Evolutionary conservation across 371 early-diverging fungal genomes (phyloP).

Genomic region (Chytridiales sp.): DNA sequence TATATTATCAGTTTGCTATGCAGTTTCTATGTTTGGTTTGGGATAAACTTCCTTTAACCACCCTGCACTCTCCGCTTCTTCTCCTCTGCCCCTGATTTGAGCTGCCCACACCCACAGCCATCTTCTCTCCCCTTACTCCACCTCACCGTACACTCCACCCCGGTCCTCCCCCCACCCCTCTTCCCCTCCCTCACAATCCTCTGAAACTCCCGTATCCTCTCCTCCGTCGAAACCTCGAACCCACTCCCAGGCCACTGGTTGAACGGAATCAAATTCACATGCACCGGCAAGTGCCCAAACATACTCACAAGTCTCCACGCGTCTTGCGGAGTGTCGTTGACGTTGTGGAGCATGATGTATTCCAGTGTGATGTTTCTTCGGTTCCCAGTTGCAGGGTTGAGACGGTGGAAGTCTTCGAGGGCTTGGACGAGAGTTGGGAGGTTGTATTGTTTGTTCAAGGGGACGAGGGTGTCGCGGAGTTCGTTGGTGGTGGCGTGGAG

Average conservation of each 20-base stretch:
- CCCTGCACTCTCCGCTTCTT: too few species aligned
- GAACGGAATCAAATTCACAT: constrained; percentile 77
- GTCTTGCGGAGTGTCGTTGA: constrained; percentile 73
- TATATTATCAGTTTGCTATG: too few species aligned
- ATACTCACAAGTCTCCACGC: constrained; percentile 66
- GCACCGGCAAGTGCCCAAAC: constrained; percentile 66
- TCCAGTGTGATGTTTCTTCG: constrained; percentile 40
- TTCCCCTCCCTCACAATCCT: constrained; percentile 11
- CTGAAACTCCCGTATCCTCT: constrained; percentile 27
- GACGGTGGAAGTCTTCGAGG: constrained; percentile 55
- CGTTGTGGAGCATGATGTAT: constrained; percentile 81
- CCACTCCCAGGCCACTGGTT: constrained; percentile 43
- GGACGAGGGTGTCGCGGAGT: constrained; percentile 75
- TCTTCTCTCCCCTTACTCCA: too few species aligned
- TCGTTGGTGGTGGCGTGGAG: constrained; percentile 80
- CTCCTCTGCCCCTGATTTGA: too few species aligned
- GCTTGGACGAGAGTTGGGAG: constrained; percentile 66
- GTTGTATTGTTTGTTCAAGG: constrained; percentile 80
- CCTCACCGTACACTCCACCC: too few species aligned
- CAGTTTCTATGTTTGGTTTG: too few species aligned
- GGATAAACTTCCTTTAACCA: too few species aligned
- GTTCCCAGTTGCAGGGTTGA: constrained; percentile 11
- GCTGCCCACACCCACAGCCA: too few species aligned
- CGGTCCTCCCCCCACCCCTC: too few species aligned
- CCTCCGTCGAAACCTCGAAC: constrained; percentile 17